Percentiles rank a stretch among this genome's conserved stretches.
phyloP scores from a whole-genome alignment of 169 alveolate species.

The Cardiosporidium cionae region DNA sequence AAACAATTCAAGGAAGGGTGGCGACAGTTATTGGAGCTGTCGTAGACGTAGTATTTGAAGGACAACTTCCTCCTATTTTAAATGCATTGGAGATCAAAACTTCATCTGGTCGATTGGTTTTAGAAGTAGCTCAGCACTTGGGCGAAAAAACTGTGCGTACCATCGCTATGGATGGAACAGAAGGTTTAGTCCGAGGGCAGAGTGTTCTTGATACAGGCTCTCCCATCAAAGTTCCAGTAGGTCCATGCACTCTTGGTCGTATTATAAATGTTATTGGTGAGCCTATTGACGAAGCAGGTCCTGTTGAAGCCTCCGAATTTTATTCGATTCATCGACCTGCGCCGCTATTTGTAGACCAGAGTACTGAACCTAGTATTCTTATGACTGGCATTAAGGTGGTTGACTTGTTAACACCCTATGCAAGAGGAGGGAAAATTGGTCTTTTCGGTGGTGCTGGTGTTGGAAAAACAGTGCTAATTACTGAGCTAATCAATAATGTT shows the following conservation, averaged over 20 bases:
- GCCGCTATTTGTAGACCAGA: conserved; percentile 86
- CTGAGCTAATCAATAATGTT: conserved; percentile 94
- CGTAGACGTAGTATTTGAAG: conserved; percentile 92
- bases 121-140: conserved; percentile 93
- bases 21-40: conserved; percentile 95
- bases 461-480: conserved; percentile 95
- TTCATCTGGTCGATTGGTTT: conserved; percentile 68
- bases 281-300: conserved; percentile 95
- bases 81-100: conserved; percentile 87
- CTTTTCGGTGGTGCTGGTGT: conserved; percentile 99
- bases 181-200: conserved; percentile 92
- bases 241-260: conserved; percentile 81
- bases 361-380: conserved; percentile 76
- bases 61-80: conserved; percentile 85
- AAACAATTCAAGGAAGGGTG: conserved; percentile 38
- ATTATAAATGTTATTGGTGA: conserved; percentile 96
- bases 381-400: conserved; percentile 71
- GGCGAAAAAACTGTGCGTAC: conserved; percentile 83
- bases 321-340: conserved; percentile 91
- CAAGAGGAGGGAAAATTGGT: conserved; percentile 97
- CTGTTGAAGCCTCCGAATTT: conserved; percentile 65
- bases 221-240: conserved; percentile 76
- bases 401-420: conserved; percentile 92
- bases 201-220: conserved; percentile 85
- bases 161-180: conserved; percentile 96